Conservation (phyloP, 2,329 filamentous ascomycete species). For the Metarhizium rileyi region DNA sequence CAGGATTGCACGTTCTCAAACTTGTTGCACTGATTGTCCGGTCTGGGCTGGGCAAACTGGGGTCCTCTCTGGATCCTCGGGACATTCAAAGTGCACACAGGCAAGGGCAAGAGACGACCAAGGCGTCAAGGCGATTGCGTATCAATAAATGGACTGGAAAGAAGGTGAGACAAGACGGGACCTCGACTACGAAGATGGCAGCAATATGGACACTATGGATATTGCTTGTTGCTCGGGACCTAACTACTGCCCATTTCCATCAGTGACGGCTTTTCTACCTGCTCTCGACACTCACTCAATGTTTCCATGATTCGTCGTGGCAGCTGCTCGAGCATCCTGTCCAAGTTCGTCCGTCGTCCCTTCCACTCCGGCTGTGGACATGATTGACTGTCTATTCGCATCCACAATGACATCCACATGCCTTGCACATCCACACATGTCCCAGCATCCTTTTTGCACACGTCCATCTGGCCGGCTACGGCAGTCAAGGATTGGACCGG, state of each 20-base stretch:
- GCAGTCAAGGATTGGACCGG: background rate
- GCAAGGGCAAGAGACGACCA: background rate
- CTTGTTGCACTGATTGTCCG: no score
- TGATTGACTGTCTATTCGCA: background rate
- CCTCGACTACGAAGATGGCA: no score
- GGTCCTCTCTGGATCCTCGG: no score
- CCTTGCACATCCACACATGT: background rate
- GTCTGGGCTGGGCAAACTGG: background rate
- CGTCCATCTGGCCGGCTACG: background rate
- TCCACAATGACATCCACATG: background rate
- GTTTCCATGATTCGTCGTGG: no score
- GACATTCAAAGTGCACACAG: no score
- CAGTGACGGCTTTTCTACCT: background rate
- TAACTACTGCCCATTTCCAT: no score
- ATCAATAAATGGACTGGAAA: no score
- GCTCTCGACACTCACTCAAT: background rate
- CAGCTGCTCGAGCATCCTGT: background rate
- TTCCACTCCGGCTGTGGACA: no score
- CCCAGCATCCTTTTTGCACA: background rate
- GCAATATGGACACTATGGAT: no score
- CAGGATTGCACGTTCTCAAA: no score
- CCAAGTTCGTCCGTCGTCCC: background rate
- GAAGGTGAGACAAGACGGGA: no score
- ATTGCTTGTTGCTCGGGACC: no score
- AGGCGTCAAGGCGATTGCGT: background rate